Base-by-base conservation (phyloP, 305 asterid species). In the Andrographis paniculata region DNA sequence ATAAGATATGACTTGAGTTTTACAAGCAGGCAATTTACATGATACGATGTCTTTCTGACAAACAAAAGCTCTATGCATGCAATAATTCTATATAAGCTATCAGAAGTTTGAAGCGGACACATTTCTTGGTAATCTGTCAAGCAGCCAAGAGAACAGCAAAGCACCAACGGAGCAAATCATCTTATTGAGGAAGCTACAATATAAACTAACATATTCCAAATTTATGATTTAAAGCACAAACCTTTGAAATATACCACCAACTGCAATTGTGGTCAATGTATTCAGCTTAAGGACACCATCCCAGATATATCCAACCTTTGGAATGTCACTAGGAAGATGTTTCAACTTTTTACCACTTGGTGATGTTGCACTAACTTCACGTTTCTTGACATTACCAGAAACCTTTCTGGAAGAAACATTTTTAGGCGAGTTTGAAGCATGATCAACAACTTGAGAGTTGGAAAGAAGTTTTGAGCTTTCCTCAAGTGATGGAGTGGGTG, bases 211-310 rank as follows among this genome's bases (percentile, higher is more conserved):
- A 14, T 2, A 9, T 17, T 1, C 19, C 6, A 13, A 3, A 0
- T 13, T 28, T 9, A 17, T 12, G 8, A 14, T 46, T 33, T 27
- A 52, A 44, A 18, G 23, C 14, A 20, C 84, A 53, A 45, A 87
- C 99, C 99, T 92, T 68, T 59, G 77, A 53, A 75, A 87, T 12
- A 56, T 53, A 38, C 88, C 84, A 53, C 81, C 62, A 47, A 79
- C 93, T 17, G 65, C 63, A 48, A 92, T 63, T 14, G 74, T 58
- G 45, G 94, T 73, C 33, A 93, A 68, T 36, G 66, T 55, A 47
- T 48, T 75, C 50, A 92, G 80, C 79, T 87, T 87, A 60, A 92
- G 78, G 31, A 44, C 44, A 40, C 99, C 95, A 52, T 78, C 75
- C 99, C 99, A 92, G 41, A 75, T 41, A 62, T 60, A 70, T 43